These are phyloP conservation scores for Bipolaris cookei DNA, from an alignment of 2,329 filamentous ascomycete species.

Conservation along the genomic window DNA sequence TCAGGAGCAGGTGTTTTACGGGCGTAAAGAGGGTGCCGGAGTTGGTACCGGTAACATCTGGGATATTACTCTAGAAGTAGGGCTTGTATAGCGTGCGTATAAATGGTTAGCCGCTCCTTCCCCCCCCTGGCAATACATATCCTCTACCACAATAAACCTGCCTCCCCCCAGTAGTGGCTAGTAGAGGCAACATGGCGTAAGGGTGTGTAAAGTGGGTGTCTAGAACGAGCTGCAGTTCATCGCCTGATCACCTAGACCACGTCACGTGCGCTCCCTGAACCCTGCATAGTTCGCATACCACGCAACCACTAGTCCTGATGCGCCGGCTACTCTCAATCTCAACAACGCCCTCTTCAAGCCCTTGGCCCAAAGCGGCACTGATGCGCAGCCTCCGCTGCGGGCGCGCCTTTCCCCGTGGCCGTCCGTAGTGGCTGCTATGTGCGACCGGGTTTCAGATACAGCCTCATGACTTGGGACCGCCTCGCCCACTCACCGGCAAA, in stretches of 20 bases:
- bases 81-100: not conserved
- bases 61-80: not conserved
- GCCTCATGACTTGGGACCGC: slow-evolving; percentile 20
- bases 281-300: slow-evolving; percentile 4
- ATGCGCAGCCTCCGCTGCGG: slow-evolving; percentile 7
- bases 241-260: slow-evolving; percentile 8
- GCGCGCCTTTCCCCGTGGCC: slow-evolving; percentile 13
- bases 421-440: slow-evolving; percentile 14
- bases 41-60: not conserved
- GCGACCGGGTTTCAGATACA: slow-evolving; percentile 10
- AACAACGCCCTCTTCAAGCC: slow-evolving; percentile 1
- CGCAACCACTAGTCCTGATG: not conserved
- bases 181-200: too few species aligned
- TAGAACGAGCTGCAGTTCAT: slow-evolving; percentile 2
- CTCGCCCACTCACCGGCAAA: slow-evolving; percentile 16
- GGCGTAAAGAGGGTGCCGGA: not conserved
- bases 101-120: not conserved
- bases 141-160: not conserved
- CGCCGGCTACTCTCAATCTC: not conserved
- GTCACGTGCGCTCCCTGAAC: slow-evolving; percentile 9
- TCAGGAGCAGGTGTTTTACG: not conserved
- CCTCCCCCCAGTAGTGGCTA: too few species aligned
- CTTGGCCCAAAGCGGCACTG: slow-evolving; percentile 1
- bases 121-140: not conserved
- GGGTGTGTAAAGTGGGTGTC: not conserved